Percentiles rank a stretch among this genome's conserved stretches.
These are phyloP conservation scores for Lodderomyces jiufengensis DNA, from an alignment of 1,139 yeast genomes.

Conservation along the genomic window DNA sequence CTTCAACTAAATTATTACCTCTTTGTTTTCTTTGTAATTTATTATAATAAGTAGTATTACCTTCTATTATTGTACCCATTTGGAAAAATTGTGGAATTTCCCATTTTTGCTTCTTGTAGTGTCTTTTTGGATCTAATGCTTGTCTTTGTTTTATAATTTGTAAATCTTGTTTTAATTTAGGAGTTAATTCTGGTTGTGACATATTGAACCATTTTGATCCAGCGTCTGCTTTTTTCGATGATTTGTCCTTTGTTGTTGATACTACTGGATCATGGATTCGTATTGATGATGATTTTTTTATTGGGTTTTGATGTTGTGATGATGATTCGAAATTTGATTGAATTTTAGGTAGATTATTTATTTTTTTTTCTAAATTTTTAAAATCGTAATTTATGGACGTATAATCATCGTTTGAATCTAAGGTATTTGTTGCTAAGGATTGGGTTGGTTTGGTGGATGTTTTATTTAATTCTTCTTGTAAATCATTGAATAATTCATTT, in stretches of 20 bases:
- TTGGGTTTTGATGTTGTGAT: conserved; percentile 8
- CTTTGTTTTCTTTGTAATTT: conserved; percentile 69
- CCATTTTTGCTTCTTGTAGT: conserved; percentile 87
- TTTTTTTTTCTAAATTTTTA: conserved; percentile 25
- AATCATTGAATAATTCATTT: conserved; percentile 33
- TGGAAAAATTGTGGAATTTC: conserved; percentile 78
- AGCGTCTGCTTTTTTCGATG: conserved; percentile 19
- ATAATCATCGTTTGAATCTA: not conserved
- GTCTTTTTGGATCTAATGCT: conserved; percentile 93
- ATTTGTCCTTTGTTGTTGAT: conserved; percentile 9
- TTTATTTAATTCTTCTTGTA: conserved; percentile 18
- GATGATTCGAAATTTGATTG: conserved; percentile 23
- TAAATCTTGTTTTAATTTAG: conserved; percentile 71
- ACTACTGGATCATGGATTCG: conserved; percentile 52
- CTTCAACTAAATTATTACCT: conserved; percentile 76
- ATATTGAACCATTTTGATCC: conserved; percentile 78
- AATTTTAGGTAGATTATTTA: conserved; percentile 36
- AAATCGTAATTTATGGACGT: conserved; percentile 19
- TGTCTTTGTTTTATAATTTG: conserved; percentile 78
- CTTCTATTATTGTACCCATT: conserved; percentile 84
- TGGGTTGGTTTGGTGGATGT: conserved; percentile 13
- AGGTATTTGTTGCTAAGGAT: not conserved
- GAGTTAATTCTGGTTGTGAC: conserved; percentile 77
- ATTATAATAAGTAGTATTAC: conserved; percentile 72
- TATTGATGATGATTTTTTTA: conserved; percentile 22